phyloP scores from a whole-genome alignment of 768 basidiomycete genomes.

The Exidia glandulosa region DNA sequence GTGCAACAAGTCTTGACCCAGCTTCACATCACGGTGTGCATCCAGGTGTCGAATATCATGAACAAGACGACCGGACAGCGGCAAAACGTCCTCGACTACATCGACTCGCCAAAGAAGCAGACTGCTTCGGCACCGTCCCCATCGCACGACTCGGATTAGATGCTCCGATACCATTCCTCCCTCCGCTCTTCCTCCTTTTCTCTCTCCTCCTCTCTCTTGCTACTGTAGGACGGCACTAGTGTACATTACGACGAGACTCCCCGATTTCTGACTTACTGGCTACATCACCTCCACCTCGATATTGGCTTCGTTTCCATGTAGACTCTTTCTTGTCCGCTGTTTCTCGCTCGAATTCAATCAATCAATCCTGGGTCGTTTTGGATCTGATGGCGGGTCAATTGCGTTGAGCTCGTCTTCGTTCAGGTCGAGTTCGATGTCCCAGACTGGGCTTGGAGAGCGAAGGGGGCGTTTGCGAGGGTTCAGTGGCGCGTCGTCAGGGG shows the following conservation, averaged over 20 bases:
- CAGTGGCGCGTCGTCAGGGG: not conserved
- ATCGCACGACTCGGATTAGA: not conserved
- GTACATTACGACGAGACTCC: too few relatives aligned
- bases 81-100: not conserved
- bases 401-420: slow-evolving; percentile 3
- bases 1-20: not conserved
- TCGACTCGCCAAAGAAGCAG: not conserved
- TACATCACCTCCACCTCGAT: not conserved
- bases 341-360: not conserved
- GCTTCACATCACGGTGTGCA: not conserved
- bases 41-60: not conserved
- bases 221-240: not conserved
- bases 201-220: not conserved
- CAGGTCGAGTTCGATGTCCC: slow-evolving; percentile 62
- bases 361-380: not conserved
- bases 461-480: slow-evolving; percentile 2
- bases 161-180: not conserved
- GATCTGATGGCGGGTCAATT: not conserved
- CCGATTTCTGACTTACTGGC: not conserved
- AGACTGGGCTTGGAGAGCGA: slow-evolving; percentile 46
- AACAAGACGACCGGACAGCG: not conserved
- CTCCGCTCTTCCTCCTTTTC: not conserved
- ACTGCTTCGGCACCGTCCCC: not conserved
- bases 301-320: not conserved
- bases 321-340: not conserved